Conservation (phyloP, 345 rosid genomes). For the Salix purpurea region DNA sequence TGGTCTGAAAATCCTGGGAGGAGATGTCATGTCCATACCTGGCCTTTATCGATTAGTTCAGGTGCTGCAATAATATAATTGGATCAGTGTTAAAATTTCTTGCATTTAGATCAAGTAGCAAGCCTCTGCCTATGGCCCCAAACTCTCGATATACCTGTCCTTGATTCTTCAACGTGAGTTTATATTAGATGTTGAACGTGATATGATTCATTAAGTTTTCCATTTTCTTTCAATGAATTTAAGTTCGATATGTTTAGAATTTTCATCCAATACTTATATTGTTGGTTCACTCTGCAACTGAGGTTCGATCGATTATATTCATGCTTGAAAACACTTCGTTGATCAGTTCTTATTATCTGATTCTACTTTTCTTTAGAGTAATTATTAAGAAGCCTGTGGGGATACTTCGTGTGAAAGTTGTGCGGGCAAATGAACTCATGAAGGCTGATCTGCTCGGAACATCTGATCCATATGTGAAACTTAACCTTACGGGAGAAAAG, state of each 20-base stretch:
- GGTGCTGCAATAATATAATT: conserved; percentile 45
- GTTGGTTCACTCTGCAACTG: too few relatives aligned
- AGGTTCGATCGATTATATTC: too few relatives aligned
- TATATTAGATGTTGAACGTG: not conserved
- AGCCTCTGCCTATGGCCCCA: conserved; percentile 68
- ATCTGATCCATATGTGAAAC: conserved; percentile 72
- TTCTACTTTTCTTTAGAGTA: conserved; percentile 29
- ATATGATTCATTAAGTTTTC: not conserved
- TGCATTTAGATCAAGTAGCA: conserved; percentile 35
- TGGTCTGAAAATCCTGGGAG: conserved; percentile 68
- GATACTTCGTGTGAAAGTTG: conserved; percentile 59
- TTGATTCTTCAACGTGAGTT: conserved; percentile 58
- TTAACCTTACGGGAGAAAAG: conserved; percentile 56
- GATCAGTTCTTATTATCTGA: not conserved
- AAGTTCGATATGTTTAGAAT: not conserved
- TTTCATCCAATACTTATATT: not conserved
- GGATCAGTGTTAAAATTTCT: not conserved
- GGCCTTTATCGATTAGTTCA: conserved; percentile 73
- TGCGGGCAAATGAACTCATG: conserved; percentile 54
- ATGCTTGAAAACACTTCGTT: too few relatives aligned
- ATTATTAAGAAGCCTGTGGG: conserved; percentile 74
- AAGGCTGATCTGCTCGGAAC: conserved; percentile 65
- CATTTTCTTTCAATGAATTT: not conserved
- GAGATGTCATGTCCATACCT: conserved; percentile 79
- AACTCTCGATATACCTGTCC: conserved; percentile 54